phyloP scores from a whole-genome alignment of 305 asterid species.

The Stenogyne calaminthoides region DNA sequence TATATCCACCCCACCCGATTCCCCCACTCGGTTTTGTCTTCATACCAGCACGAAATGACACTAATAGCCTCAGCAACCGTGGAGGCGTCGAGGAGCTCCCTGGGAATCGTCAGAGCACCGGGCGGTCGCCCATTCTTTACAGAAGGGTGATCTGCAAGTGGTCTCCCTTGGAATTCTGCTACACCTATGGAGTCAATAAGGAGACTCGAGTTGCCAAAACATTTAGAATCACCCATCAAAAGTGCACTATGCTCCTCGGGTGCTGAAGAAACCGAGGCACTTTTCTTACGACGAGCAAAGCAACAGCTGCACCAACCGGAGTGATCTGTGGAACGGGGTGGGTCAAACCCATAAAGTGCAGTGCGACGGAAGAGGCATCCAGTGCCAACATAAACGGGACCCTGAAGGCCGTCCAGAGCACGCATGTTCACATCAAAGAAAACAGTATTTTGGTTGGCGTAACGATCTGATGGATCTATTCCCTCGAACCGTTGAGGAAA shows the following conservation, averaged over 20 bases:
- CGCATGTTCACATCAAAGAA: constrained; percentile 87
- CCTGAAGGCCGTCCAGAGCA: constrained; percentile 83
- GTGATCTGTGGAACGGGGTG: constrained; percentile 62
- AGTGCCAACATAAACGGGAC: constrained; percentile 85
- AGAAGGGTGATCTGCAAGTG: constrained; percentile 91
- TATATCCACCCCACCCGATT: constrained; percentile 95
- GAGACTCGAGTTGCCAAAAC: constrained; percentile 85
- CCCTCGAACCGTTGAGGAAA: constrained; percentile 88
- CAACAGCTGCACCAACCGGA: constrained; percentile 67
- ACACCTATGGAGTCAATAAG: constrained; percentile 89
- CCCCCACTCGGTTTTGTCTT: constrained; percentile 98
- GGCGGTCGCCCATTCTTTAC: constrained; percentile 89
- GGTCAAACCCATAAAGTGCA: constrained; percentile 78
- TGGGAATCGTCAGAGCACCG: constrained; percentile 75
- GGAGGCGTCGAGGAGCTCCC: constrained; percentile 89
- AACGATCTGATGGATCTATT: constrained; percentile 76
- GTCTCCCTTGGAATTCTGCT: constrained; percentile 92
- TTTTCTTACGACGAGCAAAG: constrained; percentile 52
- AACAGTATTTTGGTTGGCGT: constrained; percentile 80
- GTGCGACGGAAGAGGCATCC: constrained; percentile 80
- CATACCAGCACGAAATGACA: constrained; percentile 96
- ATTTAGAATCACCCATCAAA: constrained; percentile 76
- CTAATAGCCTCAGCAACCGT: constrained; percentile 95
- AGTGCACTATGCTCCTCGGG: constrained; percentile 79
- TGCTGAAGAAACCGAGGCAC: constrained; percentile 40